A percentile compares a stretch with the other conserved stretches of the same genome.
phyloP scores from a whole-genome alignment of 2,329 filamentous ascomycete species.

The Plectosphaerella sp. region DNA sequence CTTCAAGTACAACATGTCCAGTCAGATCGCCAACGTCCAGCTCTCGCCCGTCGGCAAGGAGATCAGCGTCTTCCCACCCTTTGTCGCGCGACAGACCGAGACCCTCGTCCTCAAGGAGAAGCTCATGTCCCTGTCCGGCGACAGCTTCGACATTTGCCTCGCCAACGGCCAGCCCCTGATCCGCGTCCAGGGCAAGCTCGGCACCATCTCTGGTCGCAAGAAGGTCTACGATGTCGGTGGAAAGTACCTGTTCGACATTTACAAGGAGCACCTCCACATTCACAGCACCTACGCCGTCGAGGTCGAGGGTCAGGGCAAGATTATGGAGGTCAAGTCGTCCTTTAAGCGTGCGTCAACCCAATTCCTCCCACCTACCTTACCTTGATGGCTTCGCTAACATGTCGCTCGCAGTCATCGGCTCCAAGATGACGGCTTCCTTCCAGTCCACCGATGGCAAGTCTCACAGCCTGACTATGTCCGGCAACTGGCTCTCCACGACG shows the following conservation, averaged over 20 bases:
- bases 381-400: not conserved
- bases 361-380: not conserved
- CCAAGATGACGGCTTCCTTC: slow-evolving; percentile 54
- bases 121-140: slow-evolving; percentile 55
- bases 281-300: slow-evolving; percentile 49
- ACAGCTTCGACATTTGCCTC: slow-evolving; percentile 60
- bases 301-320: slow-evolving; percentile 35
- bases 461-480: slow-evolving; percentile 51
- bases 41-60: slow-evolving; percentile 24
- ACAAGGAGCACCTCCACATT: slow-evolving; percentile 45
- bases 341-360: slow-evolving; percentile 40
- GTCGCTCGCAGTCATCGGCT: slow-evolving; percentile 37
- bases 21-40: not conserved
- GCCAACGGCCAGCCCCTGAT: slow-evolving; percentile 49
- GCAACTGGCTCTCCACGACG: slow-evolving; percentile 53
- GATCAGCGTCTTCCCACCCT: slow-evolving; percentile 33
- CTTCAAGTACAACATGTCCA: not conserved
- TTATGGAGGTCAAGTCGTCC: slow-evolving; percentile 52
- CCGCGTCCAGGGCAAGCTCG: slow-evolving; percentile 49
- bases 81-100: slow-evolving; percentile 32
- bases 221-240: slow-evolving; percentile 47
- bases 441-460: slow-evolving; percentile 39
- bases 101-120: slow-evolving; percentile 58
- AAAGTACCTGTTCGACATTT: slow-evolving; percentile 53
- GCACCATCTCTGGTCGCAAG: slow-evolving; percentile 51